These are phyloP conservation scores for Orbilia ellipsospora DNA, from an alignment of 2,329 filamentous ascomycete genomes.

Conservation along the genomic window DNA sequence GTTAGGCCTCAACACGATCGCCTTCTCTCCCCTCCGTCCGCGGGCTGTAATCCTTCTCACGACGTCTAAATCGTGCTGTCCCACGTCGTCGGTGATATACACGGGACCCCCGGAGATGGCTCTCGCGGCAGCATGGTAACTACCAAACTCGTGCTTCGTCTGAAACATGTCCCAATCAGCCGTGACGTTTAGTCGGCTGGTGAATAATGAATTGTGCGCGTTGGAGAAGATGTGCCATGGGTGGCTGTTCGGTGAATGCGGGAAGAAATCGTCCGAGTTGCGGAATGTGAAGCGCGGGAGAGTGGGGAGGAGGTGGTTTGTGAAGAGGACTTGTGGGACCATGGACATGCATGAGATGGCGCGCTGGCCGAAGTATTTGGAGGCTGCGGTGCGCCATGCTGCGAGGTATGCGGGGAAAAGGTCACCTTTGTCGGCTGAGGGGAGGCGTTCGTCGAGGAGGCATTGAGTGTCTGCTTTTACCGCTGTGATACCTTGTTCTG, in stretches of 20 bases:
- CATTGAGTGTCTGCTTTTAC: constrained; percentile 96
- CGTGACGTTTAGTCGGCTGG: constrained; percentile 83
- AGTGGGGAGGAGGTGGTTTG: constrained; percentile 36
- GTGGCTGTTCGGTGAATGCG: constrained; percentile 80
- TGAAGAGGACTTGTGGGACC: constrained; percentile 82
- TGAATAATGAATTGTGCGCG: constrained; percentile 86
- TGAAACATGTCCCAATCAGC: constrained; percentile 81
- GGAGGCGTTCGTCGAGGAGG: constrained; percentile 81
- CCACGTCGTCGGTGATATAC: constrained; percentile 91
- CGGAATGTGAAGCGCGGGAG: constrained; percentile 61
- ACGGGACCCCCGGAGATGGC: constrained; percentile 92
- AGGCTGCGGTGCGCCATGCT: constrained; percentile 81
- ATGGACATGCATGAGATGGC: constrained; percentile 96
- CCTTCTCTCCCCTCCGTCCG: constrained; percentile 9
- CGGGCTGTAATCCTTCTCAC: constrained; percentile 80
- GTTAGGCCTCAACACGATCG: constrained; percentile 17
- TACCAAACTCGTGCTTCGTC: constrained; percentile 76
- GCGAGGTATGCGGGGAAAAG: constrained; percentile 83
- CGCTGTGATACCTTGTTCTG: constrained; percentile 77
- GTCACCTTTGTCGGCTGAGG: constrained; percentile 71
- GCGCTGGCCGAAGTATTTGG: constrained; percentile 80
- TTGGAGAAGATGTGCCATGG: constrained; percentile 97
- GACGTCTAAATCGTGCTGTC: constrained; percentile 78
- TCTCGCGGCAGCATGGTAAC: constrained; percentile 84
- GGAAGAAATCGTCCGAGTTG: constrained; percentile 92